phyloP scores from a whole-genome alignment of 164 flowering plant species.

The Vitis vinifera region DNA sequence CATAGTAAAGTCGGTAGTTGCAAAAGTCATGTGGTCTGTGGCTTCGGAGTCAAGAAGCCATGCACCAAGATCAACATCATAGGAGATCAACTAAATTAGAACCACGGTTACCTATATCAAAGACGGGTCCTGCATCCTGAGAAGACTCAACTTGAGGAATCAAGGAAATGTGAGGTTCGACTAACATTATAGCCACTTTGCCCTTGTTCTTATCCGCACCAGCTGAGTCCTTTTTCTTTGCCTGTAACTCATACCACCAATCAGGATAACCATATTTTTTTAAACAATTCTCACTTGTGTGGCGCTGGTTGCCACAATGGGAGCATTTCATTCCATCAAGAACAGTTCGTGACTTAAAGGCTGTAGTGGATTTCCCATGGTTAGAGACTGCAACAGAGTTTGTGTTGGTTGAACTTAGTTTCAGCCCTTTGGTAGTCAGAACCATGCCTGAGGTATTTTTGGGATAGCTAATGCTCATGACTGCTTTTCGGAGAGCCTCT shows the following conservation, averaged over 20 bases:
- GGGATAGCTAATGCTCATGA: no score
- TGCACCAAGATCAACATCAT: neutral
- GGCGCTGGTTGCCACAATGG: slow-evolving; percentile 2
- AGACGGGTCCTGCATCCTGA: no score
- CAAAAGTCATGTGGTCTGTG: slow-evolving; percentile 7
- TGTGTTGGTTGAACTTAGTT: no score
- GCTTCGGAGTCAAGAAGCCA: slow-evolving; percentile 7
- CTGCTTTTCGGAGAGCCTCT: no score
- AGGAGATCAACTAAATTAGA: neutral
- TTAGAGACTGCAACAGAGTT: no score
- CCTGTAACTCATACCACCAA: slow-evolving; percentile 10
- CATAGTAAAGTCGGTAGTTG: neutral
- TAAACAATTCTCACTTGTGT: slow-evolving; percentile 12
- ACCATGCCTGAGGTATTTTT: no score
- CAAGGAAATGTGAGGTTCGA: neutral
- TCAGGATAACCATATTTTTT: slow-evolving; percentile 10
- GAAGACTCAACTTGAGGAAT: neutral
- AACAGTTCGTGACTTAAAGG: neutral
- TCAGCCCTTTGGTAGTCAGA: no score
- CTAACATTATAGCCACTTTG: neutral
- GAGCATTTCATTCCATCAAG: slow-evolving; percentile 8
- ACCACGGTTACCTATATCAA: neutral
- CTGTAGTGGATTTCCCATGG: slow-evolving; percentile 5
- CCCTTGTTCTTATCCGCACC: neutral
- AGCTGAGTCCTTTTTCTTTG: neutral